Evolutionary conservation across 805 yeast species (phyloP).

Genomic region (Myxozyma udenii): DNA sequence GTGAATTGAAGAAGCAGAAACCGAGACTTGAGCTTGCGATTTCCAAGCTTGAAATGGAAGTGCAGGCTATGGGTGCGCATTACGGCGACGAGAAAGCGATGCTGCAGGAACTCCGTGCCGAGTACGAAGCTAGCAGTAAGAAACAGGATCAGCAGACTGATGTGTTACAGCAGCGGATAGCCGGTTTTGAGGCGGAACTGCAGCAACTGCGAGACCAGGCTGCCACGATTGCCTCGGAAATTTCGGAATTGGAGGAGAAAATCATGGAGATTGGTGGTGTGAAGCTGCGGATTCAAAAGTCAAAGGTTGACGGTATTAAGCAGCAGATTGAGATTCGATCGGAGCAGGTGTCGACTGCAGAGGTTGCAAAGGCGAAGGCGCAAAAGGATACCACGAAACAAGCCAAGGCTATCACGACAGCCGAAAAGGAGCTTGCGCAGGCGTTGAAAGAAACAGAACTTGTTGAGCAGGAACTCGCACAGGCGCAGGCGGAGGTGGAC

Average conservation of each 20-base stretch:
- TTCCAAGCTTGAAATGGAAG: slow-evolving; percentile 60
- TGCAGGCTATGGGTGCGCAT: slow-evolving; percentile 57
- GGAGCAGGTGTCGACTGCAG: slow-evolving; percentile 57
- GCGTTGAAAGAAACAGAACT: slow-evolving; percentile 40
- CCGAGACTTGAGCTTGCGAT: slow-evolving; percentile 67
- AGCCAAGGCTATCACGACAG: slow-evolving; percentile 46
- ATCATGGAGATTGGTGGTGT: slow-evolving; percentile 93
- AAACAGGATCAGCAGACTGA: slow-evolving; percentile 38
- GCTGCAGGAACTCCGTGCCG: slow-evolving; percentile 41
- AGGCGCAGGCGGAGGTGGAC: slow-evolving; percentile 39
- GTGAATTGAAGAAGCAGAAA: slow-evolving; percentile 56
- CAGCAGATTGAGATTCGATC: slow-evolving; percentile 61
- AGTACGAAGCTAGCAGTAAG: slow-evolving; percentile 15
- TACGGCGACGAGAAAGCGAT: slow-evolving; percentile 47
- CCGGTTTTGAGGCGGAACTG: slow-evolving; percentile 41
- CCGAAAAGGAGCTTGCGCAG: slow-evolving; percentile 47
- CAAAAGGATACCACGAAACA: slow-evolving; percentile 62
- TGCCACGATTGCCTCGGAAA: slow-evolving; percentile 52
- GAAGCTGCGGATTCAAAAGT: slow-evolving; percentile 69
- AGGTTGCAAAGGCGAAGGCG: slow-evolving; percentile 55
- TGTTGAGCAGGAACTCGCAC: slow-evolving; percentile 39
- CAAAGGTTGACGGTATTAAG: slow-evolving; percentile 72
- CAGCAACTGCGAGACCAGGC: slow-evolving; percentile 52
- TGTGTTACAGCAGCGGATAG: slow-evolving; percentile 30
- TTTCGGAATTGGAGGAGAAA: slow-evolving; percentile 62